These are phyloP conservation scores for Populus simonii DNA, from an alignment of 345 rosid genomes.

Conservation along the genomic window DNA sequence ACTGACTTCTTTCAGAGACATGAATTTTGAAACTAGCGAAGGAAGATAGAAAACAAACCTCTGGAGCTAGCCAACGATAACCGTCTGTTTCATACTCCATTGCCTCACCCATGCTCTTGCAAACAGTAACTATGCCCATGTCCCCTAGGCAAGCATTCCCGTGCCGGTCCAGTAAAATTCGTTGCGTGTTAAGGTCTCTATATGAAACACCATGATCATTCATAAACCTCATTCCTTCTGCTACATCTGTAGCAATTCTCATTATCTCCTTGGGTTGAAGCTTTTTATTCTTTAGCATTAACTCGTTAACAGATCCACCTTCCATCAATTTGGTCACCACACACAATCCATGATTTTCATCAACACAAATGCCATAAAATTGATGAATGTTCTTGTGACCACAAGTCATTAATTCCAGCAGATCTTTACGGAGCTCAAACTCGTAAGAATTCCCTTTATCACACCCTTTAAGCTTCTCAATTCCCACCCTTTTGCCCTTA, in stretches of 20 bases:
- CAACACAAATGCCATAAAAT: conserved; percentile 79
- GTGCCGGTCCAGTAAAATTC: conserved; percentile 71
- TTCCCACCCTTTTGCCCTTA: conserved; percentile 71
- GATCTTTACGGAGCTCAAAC: conserved; percentile 75
- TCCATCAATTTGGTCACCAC: conserved; percentile 87
- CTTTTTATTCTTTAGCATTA: conserved; percentile 73
- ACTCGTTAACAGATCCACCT: conserved; percentile 82
- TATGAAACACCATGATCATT: conserved; percentile 82
- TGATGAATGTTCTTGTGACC: conserved; percentile 85
- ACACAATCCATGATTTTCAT: conserved; percentile 86
- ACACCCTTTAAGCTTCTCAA: conserved; percentile 93
- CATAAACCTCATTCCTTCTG: conserved; percentile 80
- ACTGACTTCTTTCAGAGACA: neutral
- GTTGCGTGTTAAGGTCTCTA: conserved; percentile 75
- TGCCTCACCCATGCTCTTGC: conserved; percentile 80
- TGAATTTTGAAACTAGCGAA: conserved; percentile 6
- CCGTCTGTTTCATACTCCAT: conserved; percentile 97
- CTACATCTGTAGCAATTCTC: conserved; percentile 68
- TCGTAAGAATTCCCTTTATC: conserved; percentile 88
- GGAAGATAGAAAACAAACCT: conserved; percentile 52
- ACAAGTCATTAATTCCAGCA: conserved; percentile 85
- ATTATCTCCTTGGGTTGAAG: conserved; percentile 70
- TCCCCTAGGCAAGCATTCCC: conserved; percentile 88
- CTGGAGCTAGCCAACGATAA: conserved; percentile 97
- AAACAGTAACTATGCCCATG: conserved; percentile 81